Percentiles rank a stretch among this genome's conserved stretches.
Conservation (phyloP, 2,329 filamentous ascomycete genomes). For the Coccinonectria pachysandricola region DNA sequence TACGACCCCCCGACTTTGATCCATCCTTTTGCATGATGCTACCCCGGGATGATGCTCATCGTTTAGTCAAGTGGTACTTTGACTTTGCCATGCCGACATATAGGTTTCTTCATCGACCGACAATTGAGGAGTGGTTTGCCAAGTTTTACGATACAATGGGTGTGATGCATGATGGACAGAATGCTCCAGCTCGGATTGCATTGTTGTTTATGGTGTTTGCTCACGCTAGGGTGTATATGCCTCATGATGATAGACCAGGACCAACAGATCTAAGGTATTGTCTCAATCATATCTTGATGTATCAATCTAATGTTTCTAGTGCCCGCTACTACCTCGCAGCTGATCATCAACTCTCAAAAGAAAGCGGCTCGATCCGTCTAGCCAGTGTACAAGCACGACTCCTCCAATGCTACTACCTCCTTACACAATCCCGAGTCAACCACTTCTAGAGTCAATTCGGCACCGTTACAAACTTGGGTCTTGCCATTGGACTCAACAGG, state of each 20-base stretch:
- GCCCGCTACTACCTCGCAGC: conserved; percentile 18
- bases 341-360: conserved; percentile 28
- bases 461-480: conserved; percentile 28
- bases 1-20: conserved; percentile 24
- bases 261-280: conserved; percentile 14
- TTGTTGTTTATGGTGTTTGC: conserved; percentile 41
- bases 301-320: background rate
- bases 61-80: conserved; percentile 40
- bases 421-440: conserved; percentile 35
- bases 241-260: conserved; percentile 14
- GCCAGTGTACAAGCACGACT: conserved; percentile 32
- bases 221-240: conserved; percentile 34
- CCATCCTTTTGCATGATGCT: conserved; percentile 30
- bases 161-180: conserved; percentile 14
- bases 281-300: background rate
- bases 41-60: conserved; percentile 23
- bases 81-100: conserved; percentile 48
- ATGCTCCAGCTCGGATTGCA: conserved; percentile 25
- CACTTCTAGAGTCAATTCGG: conserved; percentile 38
- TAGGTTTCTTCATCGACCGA: conserved; percentile 42
- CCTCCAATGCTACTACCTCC: conserved; percentile 32
- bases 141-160: conserved; percentile 28
- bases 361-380: conserved; percentile 28
- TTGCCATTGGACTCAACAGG: conserved; percentile 23
- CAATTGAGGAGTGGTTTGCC: conserved; percentile 36